Evolutionary conservation across 2,329 filamentous ascomycete genomes (phyloP).

Genomic region (Rutstroemia sp.): DNA sequence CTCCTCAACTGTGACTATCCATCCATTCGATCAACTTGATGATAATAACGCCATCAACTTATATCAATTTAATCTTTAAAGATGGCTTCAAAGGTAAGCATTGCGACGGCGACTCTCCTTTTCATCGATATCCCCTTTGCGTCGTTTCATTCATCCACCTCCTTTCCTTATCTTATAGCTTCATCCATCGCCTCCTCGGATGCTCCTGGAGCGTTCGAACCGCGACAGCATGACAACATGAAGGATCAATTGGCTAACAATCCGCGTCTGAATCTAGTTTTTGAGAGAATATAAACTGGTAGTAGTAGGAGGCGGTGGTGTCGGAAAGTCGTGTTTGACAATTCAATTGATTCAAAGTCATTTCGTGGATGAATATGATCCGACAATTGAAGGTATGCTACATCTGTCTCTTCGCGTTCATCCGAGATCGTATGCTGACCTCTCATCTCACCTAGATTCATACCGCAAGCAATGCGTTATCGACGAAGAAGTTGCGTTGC

Average conservation of each 20-base stretch:
- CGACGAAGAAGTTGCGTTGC: slow-evolving; percentile 93
- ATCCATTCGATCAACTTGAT: slow-evolving; percentile 10
- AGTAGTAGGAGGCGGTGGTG: slow-evolving; percentile 94
- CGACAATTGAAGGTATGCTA: slow-evolving; percentile 87
- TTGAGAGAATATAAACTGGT: slow-evolving; percentile 92
- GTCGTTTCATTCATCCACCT: too few species aligned
- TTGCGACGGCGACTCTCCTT: neutral
- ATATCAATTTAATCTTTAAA: slow-evolving; percentile 12
- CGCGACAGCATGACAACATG: neutral
- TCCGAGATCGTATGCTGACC: neutral
- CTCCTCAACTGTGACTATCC: too few species aligned
- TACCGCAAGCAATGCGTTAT: slow-evolving; percentile 99
- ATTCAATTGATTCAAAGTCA: slow-evolving; percentile 88
- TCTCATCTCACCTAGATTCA: slow-evolving; percentile 57
- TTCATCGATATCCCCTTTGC: neutral
- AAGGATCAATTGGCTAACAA: slow-evolving; percentile 14
- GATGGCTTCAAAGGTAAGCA: slow-evolving; percentile 34
- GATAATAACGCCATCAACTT: slow-evolving; percentile 13
- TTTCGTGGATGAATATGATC: slow-evolving; percentile 99
- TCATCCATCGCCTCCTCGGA: too few species aligned
- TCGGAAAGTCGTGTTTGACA: slow-evolving; percentile 98
- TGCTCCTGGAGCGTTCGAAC: too few species aligned
- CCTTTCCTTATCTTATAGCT: too few species aligned
- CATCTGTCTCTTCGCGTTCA: slow-evolving; percentile 1
- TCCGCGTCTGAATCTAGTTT: slow-evolving; percentile 46